Percentiles rank a stretch among this genome's conserved stretches.
Conservation (phyloP, 345 rosid species). For the Rhizophora apiculata region DNA sequence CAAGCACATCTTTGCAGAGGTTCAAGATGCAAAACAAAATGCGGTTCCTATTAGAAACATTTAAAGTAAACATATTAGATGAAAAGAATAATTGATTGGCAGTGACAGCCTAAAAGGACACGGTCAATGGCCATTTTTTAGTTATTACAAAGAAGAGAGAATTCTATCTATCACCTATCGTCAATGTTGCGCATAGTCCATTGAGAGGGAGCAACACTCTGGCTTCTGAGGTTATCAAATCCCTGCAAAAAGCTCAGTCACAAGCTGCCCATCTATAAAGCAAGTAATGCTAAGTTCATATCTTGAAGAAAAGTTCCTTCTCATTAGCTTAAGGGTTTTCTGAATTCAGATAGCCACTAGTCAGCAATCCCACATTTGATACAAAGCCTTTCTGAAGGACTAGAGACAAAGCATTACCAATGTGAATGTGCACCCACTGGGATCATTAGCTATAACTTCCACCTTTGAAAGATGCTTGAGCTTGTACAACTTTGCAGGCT, state of each 20-base stretch:
- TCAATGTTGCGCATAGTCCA: constrained; percentile 99
- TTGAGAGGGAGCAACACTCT: constrained; percentile 94
- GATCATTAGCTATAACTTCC: constrained; percentile 92
- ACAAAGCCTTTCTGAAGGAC: constrained; percentile 9
- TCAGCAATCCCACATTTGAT: constrained; percentile 9
- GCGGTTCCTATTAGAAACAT: constrained; percentile 49
- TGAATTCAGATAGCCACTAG: not conserved
- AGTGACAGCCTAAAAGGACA: too few relatives aligned
- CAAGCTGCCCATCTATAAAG: constrained; percentile 5
- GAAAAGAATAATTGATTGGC: too few relatives aligned
- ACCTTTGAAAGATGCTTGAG: constrained; percentile 92
- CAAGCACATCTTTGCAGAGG: constrained; percentile 73
- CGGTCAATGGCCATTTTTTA: too few relatives aligned
- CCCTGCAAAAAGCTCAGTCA: constrained; percentile 60
- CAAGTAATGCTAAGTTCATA: not conserved
- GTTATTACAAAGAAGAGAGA: not conserved
- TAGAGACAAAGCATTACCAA: constrained; percentile 49
- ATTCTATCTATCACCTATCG: constrained; percentile 57
- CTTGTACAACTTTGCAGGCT: constrained; percentile 95
- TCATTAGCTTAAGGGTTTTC: constrained; percentile 16
- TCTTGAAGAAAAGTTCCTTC: constrained; percentile 1
- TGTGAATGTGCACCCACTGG: constrained; percentile 94
- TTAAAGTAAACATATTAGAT: too few relatives aligned
- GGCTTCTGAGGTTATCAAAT: constrained; percentile 97
- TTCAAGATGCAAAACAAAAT: constrained; percentile 68